phyloP scores from a whole-genome alignment of 2,329 filamentous ascomycete genomes.

The Exophiala viscosa region DNA sequence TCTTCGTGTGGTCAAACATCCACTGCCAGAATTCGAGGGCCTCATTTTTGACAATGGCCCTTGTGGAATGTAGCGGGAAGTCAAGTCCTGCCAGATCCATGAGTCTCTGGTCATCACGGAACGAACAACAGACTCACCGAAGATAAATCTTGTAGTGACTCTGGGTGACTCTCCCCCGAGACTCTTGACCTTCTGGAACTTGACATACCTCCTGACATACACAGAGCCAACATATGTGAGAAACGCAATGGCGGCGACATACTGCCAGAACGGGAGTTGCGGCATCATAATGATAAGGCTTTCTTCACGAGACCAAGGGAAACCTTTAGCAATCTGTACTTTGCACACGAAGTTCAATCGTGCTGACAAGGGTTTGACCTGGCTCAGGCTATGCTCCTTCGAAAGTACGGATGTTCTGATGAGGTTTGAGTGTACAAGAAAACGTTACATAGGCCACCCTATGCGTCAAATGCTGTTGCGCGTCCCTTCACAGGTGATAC shows the following conservation, averaged over 20 bases:
- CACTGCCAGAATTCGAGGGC: conserved; percentile 26
- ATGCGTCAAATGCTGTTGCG: no score
- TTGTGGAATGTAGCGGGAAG: conserved; percentile 22
- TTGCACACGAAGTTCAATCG: background rate
- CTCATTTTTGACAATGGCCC: conserved; percentile 16
- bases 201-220: conserved; percentile 18
- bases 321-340: background rate
- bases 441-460: no score
- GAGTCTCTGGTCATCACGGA: background rate
- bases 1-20: conserved; percentile 21
- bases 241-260: conserved; percentile 3
- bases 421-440: no score
- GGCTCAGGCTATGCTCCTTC: no score
- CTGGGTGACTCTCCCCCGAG: conserved; percentile 18
- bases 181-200: conserved; percentile 13
- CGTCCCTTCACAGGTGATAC: no score
- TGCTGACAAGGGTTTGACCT: no score
- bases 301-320: background rate
- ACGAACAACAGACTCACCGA: conserved; percentile 10
- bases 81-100: conserved; percentile 18
- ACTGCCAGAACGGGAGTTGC: conserved; percentile 19
- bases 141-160: conserved; percentile 20
- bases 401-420: no score
- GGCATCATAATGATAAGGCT: conserved; percentile 9
- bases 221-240: conserved; percentile 13